phyloP scores from a whole-genome alignment of 176 grass and related monocot species.

The Luzula sylvatica region DNA sequence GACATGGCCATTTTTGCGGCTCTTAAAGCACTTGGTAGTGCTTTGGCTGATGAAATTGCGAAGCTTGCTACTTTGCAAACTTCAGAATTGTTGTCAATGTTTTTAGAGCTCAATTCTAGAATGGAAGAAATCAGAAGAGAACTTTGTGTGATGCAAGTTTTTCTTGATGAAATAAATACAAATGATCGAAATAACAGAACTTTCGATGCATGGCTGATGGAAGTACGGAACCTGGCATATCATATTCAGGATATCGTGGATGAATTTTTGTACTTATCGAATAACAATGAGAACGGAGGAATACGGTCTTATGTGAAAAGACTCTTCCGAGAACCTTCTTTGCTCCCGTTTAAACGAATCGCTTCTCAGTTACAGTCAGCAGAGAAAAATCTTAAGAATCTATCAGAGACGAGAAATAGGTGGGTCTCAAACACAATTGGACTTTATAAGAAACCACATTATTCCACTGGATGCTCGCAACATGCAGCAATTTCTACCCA shows the following conservation, averaged over 20 bases:
- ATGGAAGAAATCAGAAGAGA: conserved; percentile 15
- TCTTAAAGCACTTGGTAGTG: not conserved
- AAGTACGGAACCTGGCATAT: conserved; percentile 20
- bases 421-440: not conserved
- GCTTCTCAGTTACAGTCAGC: conserved; percentile 1
- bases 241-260: conserved; percentile 37
- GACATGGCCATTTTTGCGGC: conserved; percentile 8
- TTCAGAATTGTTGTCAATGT: not conserved
- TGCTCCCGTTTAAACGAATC: conserved; percentile 8
- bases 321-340: not conserved
- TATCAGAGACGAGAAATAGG: not conserved
- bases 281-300: not conserved
- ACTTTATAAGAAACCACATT: too few relatives aligned
- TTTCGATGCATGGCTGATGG: conserved; percentile 2
- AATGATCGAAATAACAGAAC: conserved; percentile 1
- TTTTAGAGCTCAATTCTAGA: conserved; percentile 1
- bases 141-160: conserved; percentile 22
- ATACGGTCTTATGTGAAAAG: not conserved
- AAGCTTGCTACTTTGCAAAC: not conserved
- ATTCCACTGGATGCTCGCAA: not conserved
- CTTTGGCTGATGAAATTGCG: conserved; percentile 7
- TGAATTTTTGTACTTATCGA: conserved; percentile 10
- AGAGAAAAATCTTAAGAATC: conserved; percentile 10
- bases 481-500: conserved; percentile 5
- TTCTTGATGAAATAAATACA: conserved; percentile 15